These are phyloP conservation scores for Rhizopogon vesiculosus DNA, from an alignment of 768 basidiomycete species.

Conservation along the genomic window DNA sequence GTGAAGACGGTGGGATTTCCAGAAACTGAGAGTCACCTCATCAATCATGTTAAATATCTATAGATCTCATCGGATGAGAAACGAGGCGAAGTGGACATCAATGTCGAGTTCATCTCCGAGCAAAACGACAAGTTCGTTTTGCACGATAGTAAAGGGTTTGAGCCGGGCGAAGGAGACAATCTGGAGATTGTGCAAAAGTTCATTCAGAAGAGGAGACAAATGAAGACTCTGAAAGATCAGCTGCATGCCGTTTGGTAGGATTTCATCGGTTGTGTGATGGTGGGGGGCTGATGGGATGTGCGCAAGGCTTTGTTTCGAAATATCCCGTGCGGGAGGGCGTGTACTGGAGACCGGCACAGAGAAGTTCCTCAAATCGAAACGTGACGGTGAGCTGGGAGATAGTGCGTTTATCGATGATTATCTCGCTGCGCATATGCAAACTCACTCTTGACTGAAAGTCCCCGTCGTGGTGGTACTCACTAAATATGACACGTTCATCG, in stretches of 20 bases:
- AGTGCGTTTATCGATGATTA: neutral
- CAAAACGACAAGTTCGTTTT: slow-evolving; percentile 7
- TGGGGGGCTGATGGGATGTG: neutral
- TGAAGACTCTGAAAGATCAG: slow-evolving; percentile 1
- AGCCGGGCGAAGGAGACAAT: slow-evolving; percentile 6
- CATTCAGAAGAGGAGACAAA: neutral
- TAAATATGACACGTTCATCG: neutral
- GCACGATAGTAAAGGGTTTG: slow-evolving; percentile 12
- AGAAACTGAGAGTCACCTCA: neutral
- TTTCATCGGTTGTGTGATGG: no score
- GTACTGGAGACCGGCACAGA: neutral
- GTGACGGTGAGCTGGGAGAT: neutral
- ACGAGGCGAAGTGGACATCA: slow-evolving; percentile 7
- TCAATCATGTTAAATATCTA: neutral
- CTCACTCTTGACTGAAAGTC: neutral
- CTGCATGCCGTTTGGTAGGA: slow-evolving; percentile 11
- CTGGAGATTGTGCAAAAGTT: slow-evolving; percentile 2
- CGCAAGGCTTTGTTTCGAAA: slow-evolving; percentile 1
- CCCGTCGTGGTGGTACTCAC: slow-evolving; percentile 2
- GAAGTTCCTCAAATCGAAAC: neutral
- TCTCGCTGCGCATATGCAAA: neutral
- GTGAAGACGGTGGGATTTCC: neutral
- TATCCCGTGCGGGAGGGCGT: neutral
- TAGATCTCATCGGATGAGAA: neutral
- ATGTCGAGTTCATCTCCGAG: slow-evolving; percentile 4